Evolutionary conservation across 164 flowering plant genomes (phyloP).

Genomic region (Vitis labrusca): DNA sequence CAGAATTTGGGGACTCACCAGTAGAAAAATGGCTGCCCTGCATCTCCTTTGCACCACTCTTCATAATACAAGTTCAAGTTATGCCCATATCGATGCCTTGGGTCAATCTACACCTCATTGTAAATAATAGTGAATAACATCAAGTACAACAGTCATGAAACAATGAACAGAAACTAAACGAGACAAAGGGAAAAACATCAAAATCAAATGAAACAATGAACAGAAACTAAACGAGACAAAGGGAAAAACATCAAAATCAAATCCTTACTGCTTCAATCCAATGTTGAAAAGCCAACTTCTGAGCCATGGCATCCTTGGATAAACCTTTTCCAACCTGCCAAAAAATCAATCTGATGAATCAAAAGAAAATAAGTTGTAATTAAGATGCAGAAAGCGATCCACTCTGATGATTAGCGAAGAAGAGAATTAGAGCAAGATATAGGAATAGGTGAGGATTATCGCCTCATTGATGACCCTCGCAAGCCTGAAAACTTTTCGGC

Average conservation of each 20-base stretch:
- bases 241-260: neutral
- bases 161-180: neutral
- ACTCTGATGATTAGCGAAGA: no score
- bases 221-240: neutral
- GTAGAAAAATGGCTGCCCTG: slow-evolving; percentile 44
- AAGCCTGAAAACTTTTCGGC: no score
- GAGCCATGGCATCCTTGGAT: slow-evolving; percentile 37
- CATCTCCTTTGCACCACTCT: slow-evolving; percentile 27
- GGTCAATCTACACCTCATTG: slow-evolving; percentile 34
- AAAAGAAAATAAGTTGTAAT: neutral
- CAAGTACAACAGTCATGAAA: neutral
- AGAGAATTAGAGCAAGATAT: no score
- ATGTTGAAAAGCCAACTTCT: slow-evolving; percentile 40
- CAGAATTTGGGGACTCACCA: slow-evolving; percentile 22
- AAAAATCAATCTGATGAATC: neutral
- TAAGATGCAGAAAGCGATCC: no score
- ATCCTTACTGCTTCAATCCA: slow-evolving; percentile 47
- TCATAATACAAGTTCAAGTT: slow-evolving; percentile 39
- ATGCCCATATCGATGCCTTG: slow-evolving; percentile 47
- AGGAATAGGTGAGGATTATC: no score
- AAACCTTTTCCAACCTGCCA: slow-evolving; percentile 49
- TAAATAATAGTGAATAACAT: neutral
- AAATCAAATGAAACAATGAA: neutral
- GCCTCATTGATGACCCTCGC: no score
- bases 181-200: neutral